Evolutionary conservation across 2,329 filamentous ascomycete species (phyloP).

Genomic region (Volutella citrinella): DNA sequence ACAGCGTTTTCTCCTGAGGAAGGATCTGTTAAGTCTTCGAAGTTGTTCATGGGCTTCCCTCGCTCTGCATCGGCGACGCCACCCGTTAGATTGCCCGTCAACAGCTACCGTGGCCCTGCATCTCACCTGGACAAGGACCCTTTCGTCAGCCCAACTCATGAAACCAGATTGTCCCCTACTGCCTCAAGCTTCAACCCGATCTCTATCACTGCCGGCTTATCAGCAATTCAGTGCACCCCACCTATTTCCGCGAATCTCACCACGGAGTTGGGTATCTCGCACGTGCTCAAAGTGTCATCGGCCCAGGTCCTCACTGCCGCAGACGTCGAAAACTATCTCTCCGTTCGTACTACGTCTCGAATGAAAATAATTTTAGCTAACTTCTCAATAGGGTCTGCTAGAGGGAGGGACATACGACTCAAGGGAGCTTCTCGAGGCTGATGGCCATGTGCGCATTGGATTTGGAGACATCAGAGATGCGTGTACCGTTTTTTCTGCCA

Average conservation of each 20-base stretch:
- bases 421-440: too few species aligned
- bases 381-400: conserved; percentile 35
- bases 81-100: conserved; percentile 22
- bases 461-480: conserved; percentile 62
- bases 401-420: conserved; percentile 27
- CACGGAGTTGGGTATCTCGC: conserved; percentile 43
- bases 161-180: conserved; percentile 57
- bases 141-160: conserved; percentile 42
- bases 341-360: conserved; percentile 39
- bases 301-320: conserved; percentile 25
- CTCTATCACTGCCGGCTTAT: conserved; percentile 10
- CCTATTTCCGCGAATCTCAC: conserved; percentile 39
- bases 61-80: conserved; percentile 27
- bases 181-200: conserved; percentile 59
- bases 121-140: conserved; percentile 47
- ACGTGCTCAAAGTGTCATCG: conserved; percentile 41
- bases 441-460: conserved; percentile 48
- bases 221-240: conserved; percentile 20
- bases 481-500: conserved; percentile 45
- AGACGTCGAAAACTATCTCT: conserved; percentile 43
- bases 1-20: conserved; percentile 64
- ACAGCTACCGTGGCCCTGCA: conserved; percentile 21
- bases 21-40: conserved; percentile 41
- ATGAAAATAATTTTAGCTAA: too few species aligned
- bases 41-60: conserved; percentile 31